phyloP scores from a whole-genome alignment of 1,284 basidiomycete genomes.

The Xanthoconium separans region DNA sequence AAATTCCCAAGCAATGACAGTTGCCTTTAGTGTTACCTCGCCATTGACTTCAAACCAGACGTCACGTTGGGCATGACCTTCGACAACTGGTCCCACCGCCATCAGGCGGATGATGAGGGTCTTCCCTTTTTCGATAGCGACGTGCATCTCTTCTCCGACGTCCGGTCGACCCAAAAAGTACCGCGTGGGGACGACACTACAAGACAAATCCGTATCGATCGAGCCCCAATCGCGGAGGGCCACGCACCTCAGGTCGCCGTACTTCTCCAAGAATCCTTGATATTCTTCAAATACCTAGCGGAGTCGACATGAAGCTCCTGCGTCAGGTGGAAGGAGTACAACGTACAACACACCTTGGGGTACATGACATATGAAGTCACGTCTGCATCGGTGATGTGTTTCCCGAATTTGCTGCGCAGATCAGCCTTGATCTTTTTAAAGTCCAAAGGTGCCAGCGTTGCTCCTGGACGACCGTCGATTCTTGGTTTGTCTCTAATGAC shows the following conservation, averaged over 20 bases:
- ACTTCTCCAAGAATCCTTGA: conserved; percentile 92
- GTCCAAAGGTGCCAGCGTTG: conserved; percentile 84
- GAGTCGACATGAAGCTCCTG: conserved; percentile 17
- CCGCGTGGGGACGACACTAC: conserved; percentile 89
- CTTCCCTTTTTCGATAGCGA: conserved; percentile 97
- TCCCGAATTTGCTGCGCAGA: conserved; percentile 91
- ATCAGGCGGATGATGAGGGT: conserved; percentile 95
- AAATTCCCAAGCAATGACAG: conserved; percentile 9
- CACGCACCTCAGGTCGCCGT: conserved; percentile 86
- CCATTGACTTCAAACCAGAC: conserved; percentile 99
- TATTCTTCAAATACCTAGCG: conserved; percentile 94
- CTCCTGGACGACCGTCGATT: conserved; percentile 92
- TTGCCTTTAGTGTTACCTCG: conserved; percentile 54
- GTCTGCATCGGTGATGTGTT: conserved; percentile 90
- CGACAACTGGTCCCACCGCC: conserved; percentile 91
- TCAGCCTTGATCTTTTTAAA: conserved; percentile 97
- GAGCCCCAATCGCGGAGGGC: conserved; percentile 9
- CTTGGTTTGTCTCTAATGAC: conserved; percentile 94
- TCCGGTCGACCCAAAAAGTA: conserved; percentile 95
- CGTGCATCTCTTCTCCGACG: conserved; percentile 94
- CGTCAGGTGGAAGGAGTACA: conserved; percentile 1
- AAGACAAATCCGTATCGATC: conserved; percentile 17
- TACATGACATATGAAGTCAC: conserved; percentile 97
- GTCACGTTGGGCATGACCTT: conserved; percentile 89
- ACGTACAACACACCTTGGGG: conserved; percentile 64